Evolutionary conservation across 768 basidiomycete species (phyloP).

Genomic region (Lentinula sp.): DNA sequence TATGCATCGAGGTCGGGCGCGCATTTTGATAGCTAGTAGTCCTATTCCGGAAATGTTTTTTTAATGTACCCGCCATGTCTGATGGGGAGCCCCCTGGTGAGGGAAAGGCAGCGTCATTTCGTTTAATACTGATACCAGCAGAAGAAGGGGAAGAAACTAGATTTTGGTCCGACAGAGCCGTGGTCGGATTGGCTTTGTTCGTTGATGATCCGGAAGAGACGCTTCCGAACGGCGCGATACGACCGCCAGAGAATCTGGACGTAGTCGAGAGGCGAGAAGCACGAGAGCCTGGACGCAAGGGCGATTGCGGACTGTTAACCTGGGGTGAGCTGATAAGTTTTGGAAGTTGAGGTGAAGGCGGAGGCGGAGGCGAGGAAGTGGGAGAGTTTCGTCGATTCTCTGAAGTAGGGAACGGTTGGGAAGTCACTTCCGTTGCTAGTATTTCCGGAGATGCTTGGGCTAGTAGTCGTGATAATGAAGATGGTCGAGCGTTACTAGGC

Average conservation of each 20-base stretch:
- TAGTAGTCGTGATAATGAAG: conserved; percentile 72
- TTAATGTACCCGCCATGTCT: conserved; percentile 43
- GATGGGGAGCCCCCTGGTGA: conserved; percentile 58
- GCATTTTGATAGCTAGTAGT: conserved; percentile 49
- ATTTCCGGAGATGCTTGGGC: conserved; percentile 62
- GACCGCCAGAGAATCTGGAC: conserved; percentile 61
- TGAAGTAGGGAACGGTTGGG: conserved; percentile 6
- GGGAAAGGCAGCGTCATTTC: conserved; percentile 34
- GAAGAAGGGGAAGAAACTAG: conserved; percentile 41
- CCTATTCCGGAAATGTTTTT: conserved; percentile 45
- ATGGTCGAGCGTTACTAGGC: conserved; percentile 58
- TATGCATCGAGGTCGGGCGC: conserved; percentile 52
- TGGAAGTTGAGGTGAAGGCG: conserved; percentile 29
- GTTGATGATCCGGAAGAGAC: conserved; percentile 34
- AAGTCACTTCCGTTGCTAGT: conserved; percentile 15
- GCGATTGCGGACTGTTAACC: conserved; percentile 36
- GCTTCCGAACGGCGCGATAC: conserved; percentile 54
- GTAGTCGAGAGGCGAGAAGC: conserved; percentile 65
- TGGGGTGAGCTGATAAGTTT: conserved; percentile 31
- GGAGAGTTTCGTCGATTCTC: conserved; percentile 26
- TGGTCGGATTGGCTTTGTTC: conserved; percentile 59
- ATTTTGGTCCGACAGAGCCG: conserved; percentile 55
- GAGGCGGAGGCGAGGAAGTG: conserved; percentile 29
- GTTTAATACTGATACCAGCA: conserved; percentile 32
- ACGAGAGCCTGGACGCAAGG: conserved; percentile 67